Percentiles rank a stretch among this genome's conserved stretches.
These are phyloP conservation scores for Musa itinerans DNA, from an alignment of 176 grass and related monocot genomes.

Conservation along the genomic window DNA sequence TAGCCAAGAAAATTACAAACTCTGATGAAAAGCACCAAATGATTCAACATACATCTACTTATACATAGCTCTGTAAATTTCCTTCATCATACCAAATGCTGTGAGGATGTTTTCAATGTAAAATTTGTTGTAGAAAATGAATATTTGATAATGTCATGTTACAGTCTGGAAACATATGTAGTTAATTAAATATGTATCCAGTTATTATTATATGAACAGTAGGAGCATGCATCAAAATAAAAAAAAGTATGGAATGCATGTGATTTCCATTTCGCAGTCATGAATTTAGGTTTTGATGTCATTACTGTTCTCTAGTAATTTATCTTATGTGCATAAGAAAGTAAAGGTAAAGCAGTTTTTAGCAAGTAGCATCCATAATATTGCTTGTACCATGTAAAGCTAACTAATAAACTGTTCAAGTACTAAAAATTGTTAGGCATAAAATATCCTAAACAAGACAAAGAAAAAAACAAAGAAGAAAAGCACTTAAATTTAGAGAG, in stretches of 20 bases:
- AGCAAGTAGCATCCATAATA: background rate
- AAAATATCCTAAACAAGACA: too few species aligned
- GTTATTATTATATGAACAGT: background rate
- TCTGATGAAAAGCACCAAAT: too few species aligned
- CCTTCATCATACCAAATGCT: too few species aligned
- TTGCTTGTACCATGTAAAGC: constrained; percentile 1
- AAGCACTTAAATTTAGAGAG: background rate
- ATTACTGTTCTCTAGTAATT: background rate
- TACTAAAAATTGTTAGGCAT: too few species aligned
- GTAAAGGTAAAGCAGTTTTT: background rate
- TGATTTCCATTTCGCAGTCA: background rate
- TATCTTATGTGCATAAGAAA: background rate
- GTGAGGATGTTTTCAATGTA: too few species aligned
- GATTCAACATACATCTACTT: too few species aligned
- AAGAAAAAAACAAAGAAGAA: background rate
- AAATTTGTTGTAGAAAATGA: too few species aligned
- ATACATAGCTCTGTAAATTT: too few species aligned
- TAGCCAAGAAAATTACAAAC: too few species aligned
- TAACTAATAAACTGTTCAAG: background rate
- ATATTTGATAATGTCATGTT: too few species aligned
- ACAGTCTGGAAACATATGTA: background rate
- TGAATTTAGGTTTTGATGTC: background rate
- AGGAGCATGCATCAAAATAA: background rate
- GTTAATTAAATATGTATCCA: background rate
- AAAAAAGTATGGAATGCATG: background rate